A percentile compares a stretch with the other conserved stretches of the same genome.
Conservation (phyloP, 495 filamentous ascomycete species). For the Xylaria longipes region DNA sequence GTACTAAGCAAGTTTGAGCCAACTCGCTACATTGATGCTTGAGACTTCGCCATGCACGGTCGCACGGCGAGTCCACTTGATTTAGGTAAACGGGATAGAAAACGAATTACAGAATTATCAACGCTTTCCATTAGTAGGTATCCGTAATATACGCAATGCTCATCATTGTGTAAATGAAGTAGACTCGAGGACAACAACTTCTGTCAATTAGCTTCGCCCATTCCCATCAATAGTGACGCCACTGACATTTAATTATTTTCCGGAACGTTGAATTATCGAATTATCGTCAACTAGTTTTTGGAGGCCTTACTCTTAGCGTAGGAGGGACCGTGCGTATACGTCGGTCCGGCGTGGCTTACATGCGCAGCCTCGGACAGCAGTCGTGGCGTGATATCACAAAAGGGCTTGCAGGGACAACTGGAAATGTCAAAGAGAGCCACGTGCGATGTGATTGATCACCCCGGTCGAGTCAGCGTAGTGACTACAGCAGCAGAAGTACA, state of each 20-base stretch:
- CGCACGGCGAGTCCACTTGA: neutral
- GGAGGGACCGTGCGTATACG: neutral
- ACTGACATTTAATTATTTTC: neutral
- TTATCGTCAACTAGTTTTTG: neutral
- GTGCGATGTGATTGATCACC: conserved; percentile 11
- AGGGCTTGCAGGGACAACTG: conserved; percentile 12
- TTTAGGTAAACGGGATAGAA: neutral
- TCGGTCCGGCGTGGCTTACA: neutral
- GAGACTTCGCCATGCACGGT: neutral
- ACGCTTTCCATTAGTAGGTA: neutral
- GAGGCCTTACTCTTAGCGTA: neutral
- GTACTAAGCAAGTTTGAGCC: neutral
- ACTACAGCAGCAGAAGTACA: neutral
- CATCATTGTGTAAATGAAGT: neutral
- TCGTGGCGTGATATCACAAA: conserved; percentile 17
- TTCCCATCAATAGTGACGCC: neutral
- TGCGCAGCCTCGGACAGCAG: neutral
- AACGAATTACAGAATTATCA: neutral
- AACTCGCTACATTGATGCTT: neutral
- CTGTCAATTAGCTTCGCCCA: neutral
- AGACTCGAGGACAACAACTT: neutral
- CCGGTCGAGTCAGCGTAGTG: neutral
- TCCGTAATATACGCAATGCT: neutral
- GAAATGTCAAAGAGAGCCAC: neutral
- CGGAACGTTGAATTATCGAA: neutral